Evolutionary conservation across 345 rosid species (phyloP).

Genomic region (Eucalyptus polybractea): DNA sequence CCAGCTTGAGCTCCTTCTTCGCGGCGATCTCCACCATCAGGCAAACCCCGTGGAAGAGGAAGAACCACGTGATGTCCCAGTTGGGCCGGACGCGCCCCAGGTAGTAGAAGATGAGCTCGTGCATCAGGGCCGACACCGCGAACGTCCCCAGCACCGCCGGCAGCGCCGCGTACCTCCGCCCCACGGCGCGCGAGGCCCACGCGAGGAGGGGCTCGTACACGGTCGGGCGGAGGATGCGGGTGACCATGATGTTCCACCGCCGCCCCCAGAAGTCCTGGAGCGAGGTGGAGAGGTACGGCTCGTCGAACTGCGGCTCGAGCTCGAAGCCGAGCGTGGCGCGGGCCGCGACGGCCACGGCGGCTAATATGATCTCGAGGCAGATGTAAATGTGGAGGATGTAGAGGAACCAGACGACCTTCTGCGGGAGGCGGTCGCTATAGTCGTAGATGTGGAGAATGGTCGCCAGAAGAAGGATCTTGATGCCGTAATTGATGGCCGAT

Average conservation of each 20-base stretch:
- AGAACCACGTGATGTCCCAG: constrained; percentile 13
- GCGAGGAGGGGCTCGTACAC: constrained; percentile 5
- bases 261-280: constrained; percentile 25
- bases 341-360: background rate
- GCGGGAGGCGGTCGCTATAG: background rate
- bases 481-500: constrained; percentile 1
- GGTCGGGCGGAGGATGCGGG: constrained; percentile 11
- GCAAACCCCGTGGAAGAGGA: constrained; percentile 11
- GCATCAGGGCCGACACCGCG: constrained; percentile 10
- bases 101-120: constrained; percentile 15
- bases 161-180: constrained; percentile 4
- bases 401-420: background rate
- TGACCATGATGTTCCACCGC: constrained; percentile 21
- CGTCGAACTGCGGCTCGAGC: constrained; percentile 23
- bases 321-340: background rate
- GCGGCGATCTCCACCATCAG: constrained; percentile 1
- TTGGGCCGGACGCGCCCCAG: constrained; percentile 7
- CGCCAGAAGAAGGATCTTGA: background rate
- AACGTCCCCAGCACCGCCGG: constrained; percentile 12
- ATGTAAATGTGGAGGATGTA: constrained; percentile 6
- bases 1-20: constrained; percentile 28
- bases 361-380: constrained; percentile 3
- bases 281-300: constrained; percentile 17
- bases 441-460: background rate
- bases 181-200: background rate